Base-by-base conservation (phyloP, 2,329 filamentous ascomycete species). In the Aspergillus flavus region DNA sequence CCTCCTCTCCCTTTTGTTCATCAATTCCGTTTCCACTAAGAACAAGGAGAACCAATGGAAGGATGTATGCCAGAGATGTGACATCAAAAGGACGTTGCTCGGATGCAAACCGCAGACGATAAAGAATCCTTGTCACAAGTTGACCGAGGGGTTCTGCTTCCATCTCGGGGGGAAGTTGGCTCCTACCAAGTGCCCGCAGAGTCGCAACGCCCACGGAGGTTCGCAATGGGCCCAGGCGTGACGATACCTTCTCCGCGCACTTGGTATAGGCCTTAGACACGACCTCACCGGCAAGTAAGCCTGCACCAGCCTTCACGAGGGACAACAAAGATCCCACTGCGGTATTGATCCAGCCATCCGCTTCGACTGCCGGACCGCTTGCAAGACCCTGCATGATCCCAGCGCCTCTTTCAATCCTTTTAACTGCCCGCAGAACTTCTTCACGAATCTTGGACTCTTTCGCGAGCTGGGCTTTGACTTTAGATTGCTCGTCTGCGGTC, bases 51-150 rank as follows among this genome's bases (percentile, higher is more conserved):
- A 97, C 79, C 19, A 99, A 83, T 0, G 94, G 93, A 34, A 98
- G 82, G 57, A 93, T 87, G 75, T 98, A 99, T 62, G 91, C 93
- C 28, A 98, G 82, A 1, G 94, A 94, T 4, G 95, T 90, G 3
- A 88, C 84, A 75, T 99, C 95, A 70, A 99, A 93, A 0, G 94
- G 93, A n/a, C 94, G 88, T 76, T 98, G 94, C 75, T 98, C 95
- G 58, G 92, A 91, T 43, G 94, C 86, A 76, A 97, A 97, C 19
- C 94, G 90, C 59, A 99, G 82, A 55, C 94, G 90, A 77, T 98
- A 98, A 6, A 99, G 82, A 1, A 98, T 88, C 76, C 95, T 87
- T 3, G 94, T 97, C 14, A 97, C 85, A 14, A 98, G 86, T 79
- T 82, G 88, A 61, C 93, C 92, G 10, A 98, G 82, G n/a, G 91